phyloP scores from a whole-genome alignment of 2,329 filamentous ascomycete species.

The Calycina marina region DNA sequence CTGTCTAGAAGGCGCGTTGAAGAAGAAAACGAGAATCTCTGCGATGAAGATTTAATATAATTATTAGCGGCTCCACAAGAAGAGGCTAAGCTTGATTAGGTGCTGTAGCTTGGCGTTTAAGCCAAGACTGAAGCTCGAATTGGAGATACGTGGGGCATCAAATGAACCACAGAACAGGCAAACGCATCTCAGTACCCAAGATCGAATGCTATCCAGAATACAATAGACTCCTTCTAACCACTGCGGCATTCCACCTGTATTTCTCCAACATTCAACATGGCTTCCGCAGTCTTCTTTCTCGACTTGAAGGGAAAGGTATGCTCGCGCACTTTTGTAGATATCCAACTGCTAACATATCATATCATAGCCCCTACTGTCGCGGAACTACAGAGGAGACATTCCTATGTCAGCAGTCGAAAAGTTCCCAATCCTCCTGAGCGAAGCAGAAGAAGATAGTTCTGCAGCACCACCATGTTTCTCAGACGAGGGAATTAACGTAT shows the following conservation, averaged over 20 bases:
- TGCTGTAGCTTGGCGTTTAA: no score
- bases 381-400: slow-evolving; percentile 96
- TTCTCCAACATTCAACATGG: no score
- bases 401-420: slow-evolving; percentile 99
- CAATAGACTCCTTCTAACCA: no score
- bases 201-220: no score
- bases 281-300: slow-evolving; percentile 94
- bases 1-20: slow-evolving; percentile 74
- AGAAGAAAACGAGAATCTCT: slow-evolving; percentile 26
- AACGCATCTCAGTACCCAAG: no score
- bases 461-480: slow-evolving; percentile 97
- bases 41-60: slow-evolving; percentile 5
- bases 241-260: no score
- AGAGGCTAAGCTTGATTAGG: slow-evolving; percentile 10
- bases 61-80: no score
- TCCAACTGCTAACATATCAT: not conserved
- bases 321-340: not conserved
- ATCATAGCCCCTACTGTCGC: slow-evolving; percentile 83
- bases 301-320: slow-evolving; percentile 97
- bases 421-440: slow-evolving; percentile 87
- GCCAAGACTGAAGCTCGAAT: no score
- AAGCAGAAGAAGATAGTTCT: slow-evolving; percentile 98
- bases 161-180: no score
- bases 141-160: no score
- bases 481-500: slow-evolving; percentile 92